These are phyloP conservation scores for Haberlea rhodopensis DNA, from an alignment of 257 asterid genomes.

Conservation along the genomic window DNA sequence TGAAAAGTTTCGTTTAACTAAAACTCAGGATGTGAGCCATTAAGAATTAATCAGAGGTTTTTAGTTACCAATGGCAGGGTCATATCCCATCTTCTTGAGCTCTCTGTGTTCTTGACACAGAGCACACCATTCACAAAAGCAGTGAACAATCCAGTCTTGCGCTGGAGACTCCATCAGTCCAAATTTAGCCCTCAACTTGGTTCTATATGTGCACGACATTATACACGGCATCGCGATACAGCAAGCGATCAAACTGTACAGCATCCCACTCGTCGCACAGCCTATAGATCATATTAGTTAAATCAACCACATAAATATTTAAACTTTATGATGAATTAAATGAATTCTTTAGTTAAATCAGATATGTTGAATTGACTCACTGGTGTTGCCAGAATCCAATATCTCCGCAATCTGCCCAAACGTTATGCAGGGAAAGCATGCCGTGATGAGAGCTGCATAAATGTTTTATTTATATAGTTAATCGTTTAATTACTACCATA, in stretches of 20 bases:
- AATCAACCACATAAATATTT: neutral
- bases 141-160: conserved; percentile 59
- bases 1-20: too few species aligned
- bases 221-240: conserved; percentile 59
- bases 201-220: conserved; percentile 57
- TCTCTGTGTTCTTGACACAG: conserved; percentile 76
- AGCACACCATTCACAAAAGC: conserved; percentile 63
- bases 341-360: too few species aligned
- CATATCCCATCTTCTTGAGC: conserved; percentile 48
- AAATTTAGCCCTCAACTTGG: conserved; percentile 48
- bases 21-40: too few species aligned
- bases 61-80: conserved; percentile 57
- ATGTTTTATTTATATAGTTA: too few species aligned
- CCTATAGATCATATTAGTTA: conserved; percentile 30
- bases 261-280: conserved; percentile 55
- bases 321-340: neutral
- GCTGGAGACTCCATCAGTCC: conserved; percentile 57
- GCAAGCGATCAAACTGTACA: conserved; percentile 36
- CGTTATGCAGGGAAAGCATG: conserved; percentile 51
- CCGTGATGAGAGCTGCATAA: conserved; percentile 44
- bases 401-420: conserved; percentile 70
- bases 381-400: conserved; percentile 48
- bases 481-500: too few species aligned
- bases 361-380: conserved; percentile 28
- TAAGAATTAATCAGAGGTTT: neutral